phyloP scores from a whole-genome alignment of 2,329 filamentous ascomycete species.

The Alternaria sp. region DNA sequence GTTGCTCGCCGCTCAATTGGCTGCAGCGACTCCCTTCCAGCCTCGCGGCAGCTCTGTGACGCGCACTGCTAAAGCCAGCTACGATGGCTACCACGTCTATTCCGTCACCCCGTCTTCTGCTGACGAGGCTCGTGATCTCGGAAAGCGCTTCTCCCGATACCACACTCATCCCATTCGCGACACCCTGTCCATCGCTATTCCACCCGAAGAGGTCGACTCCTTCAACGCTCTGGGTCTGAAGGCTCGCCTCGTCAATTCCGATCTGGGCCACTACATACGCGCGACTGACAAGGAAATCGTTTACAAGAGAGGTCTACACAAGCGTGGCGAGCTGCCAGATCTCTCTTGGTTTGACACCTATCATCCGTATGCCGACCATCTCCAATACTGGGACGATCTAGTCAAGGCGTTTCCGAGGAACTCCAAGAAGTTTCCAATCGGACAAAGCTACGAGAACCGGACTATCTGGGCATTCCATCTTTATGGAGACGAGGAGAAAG shows the following conservation, averaged over 20 bases:
- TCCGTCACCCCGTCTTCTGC: slow-evolving; percentile 21
- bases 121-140: slow-evolving; percentile 21
- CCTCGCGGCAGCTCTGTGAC: not conserved
- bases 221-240: slow-evolving; percentile 49
- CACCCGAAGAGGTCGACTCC: slow-evolving; percentile 46
- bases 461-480: slow-evolving; percentile 39
- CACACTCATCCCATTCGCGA: slow-evolving; percentile 29
- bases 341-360: slow-evolving; percentile 51
- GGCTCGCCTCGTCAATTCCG: slow-evolving; percentile 51
- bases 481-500: slow-evolving; percentile 29
- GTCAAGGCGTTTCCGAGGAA: slow-evolving; percentile 34
- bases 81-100: slow-evolving; percentile 29
- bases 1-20: slow-evolving; percentile 16
- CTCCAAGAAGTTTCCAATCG: slow-evolving; percentile 34
- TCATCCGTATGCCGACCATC: slow-evolving; percentile 39
- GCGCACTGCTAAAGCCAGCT: slow-evolving; percentile 10
- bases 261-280: slow-evolving; percentile 53
- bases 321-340: slow-evolving; percentile 40
- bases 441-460: slow-evolving; percentile 39
- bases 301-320: slow-evolving; percentile 21
- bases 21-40: slow-evolving; percentile 16
- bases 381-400: slow-evolving; percentile 39
- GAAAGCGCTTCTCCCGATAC: slow-evolving; percentile 21
- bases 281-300: slow-evolving; percentile 15
- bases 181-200: slow-evolving; percentile 44